phyloP scores from a whole-genome alignment of 257 asterid species.

The Jacaranda mimosifolia region DNA sequence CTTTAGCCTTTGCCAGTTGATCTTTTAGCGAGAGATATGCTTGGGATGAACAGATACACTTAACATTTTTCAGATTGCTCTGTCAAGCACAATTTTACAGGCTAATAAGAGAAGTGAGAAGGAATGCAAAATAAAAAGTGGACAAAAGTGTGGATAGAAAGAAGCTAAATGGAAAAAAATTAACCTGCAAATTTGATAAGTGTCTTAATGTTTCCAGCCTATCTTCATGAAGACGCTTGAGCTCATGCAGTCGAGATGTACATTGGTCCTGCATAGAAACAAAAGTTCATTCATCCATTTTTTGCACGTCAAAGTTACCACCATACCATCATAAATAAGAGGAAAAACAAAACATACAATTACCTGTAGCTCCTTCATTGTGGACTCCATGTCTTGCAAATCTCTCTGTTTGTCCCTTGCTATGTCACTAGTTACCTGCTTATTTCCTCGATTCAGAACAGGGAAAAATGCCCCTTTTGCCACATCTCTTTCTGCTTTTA shows the following conservation, averaged over 20 bases:
- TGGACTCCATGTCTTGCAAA: conserved; percentile 79
- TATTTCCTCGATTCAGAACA: conserved; percentile 61
- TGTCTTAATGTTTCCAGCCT: conserved; percentile 76
- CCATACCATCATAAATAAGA: conserved; percentile 27
- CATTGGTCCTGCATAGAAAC: conserved; percentile 68
- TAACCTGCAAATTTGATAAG: conserved; percentile 82
- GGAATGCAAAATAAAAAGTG: conserved; percentile 30
- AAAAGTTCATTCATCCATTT: conserved; percentile 26
- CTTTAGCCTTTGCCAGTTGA: conserved; percentile 83
- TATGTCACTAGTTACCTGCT: conserved; percentile 60
- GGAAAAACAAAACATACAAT: conserved; percentile 32
- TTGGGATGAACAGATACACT: conserved; percentile 72
- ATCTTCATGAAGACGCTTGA: conserved; percentile 83
- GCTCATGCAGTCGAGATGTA: conserved; percentile 66
- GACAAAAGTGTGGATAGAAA: conserved; percentile 18
- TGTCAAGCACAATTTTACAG: conserved; percentile 53
- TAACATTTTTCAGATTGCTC: conserved; percentile 80
- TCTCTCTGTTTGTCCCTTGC: conserved; percentile 73
- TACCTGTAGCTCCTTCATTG: conserved; percentile 85
- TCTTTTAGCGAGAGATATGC: conserved; percentile 76
- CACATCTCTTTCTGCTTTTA: conserved; percentile 75
- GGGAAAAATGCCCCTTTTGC: conserved; percentile 65
- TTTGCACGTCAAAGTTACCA: conserved; percentile 17
- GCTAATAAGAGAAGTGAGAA: conserved; percentile 33
- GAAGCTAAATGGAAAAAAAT: conserved; percentile 34